Conservation (phyloP, 2,329 filamentous ascomycete species). For the Aspergillus pseudoterreus region DNA sequence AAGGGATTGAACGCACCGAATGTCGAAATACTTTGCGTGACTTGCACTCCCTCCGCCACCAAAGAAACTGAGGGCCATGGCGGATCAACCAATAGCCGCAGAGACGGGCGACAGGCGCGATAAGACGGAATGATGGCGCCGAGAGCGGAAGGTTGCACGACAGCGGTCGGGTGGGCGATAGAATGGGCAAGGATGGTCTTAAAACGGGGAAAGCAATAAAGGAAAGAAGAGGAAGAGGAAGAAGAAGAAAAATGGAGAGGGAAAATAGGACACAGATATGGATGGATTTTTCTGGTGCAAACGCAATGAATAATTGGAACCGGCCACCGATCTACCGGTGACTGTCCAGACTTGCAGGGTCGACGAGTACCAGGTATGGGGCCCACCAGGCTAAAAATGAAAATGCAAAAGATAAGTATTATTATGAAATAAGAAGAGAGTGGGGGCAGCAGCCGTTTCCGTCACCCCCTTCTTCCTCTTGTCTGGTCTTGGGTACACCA, state of each 20-base stretch:
- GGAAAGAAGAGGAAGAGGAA: slow-evolving; percentile 4
- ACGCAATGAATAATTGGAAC: slow-evolving; percentile 5
- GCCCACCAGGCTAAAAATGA: slow-evolving; percentile 15
- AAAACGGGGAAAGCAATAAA: not conserved
- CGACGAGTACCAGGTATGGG: slow-evolving; percentile 42
- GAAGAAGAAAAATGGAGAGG: slow-evolving; percentile 1
- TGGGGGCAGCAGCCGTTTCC: slow-evolving; percentile 26
- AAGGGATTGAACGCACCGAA: slow-evolving; percentile 34
- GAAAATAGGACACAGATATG: slow-evolving; percentile 18
- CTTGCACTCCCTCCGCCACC: slow-evolving; percentile 39
- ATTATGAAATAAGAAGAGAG: not conserved
- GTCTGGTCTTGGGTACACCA: no score
- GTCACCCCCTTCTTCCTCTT: slow-evolving; percentile 11
- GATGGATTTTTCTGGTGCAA: slow-evolving; percentile 14
- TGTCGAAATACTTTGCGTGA: slow-evolving; percentile 49
- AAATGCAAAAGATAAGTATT: slow-evolving; percentile 5
- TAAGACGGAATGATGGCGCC: not conserved
- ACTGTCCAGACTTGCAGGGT: slow-evolving; percentile 45
- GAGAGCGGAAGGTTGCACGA: slow-evolving; percentile 1
- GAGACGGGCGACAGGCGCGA: slow-evolving; percentile 15
- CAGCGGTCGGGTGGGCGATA: not conserved
- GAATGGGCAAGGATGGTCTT: slow-evolving; percentile 1
- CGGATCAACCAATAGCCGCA: slow-evolving; percentile 18
- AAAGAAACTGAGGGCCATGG: slow-evolving; percentile 47
- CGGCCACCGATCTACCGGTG: slow-evolving; percentile 28